phyloP scores from a whole-genome alignment of 257 asterid genomes.

The Leptodermis oblonga region DNA sequence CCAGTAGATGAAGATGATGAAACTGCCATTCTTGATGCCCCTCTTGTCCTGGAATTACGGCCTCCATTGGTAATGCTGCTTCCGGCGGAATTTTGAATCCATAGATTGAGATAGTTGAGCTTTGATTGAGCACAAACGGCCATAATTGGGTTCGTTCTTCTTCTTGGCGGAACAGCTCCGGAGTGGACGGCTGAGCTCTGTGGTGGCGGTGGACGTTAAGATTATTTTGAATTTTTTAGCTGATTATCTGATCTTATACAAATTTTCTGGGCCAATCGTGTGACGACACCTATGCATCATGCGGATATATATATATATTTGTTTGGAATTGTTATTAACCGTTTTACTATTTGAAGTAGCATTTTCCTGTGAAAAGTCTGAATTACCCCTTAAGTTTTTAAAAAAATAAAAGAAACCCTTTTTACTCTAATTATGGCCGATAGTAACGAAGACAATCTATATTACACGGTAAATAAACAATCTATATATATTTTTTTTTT shows the following conservation, averaged over 20 bases:
- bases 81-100: conserved; percentile 19
- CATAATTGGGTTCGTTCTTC: conserved; percentile 24
- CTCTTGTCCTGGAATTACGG: conserved; percentile 20
- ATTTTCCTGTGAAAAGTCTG: too few species aligned
- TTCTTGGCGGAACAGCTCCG: background rate
- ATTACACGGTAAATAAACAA: too few species aligned
- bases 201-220: background rate
- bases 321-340: background rate
- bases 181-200: background rate
- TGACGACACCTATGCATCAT: background rate
- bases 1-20: conserved; percentile 19
- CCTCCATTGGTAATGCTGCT: conserved; percentile 5
- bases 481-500: too few species aligned
- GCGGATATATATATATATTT: background rate
- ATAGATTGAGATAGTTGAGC: conserved; percentile 31
- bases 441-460: too few species aligned
- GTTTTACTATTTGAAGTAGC: too few species aligned
- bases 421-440: too few species aligned
- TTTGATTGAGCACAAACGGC: conserved; percentile 37
- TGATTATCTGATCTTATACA: conserved; percentile 12
- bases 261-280: background rate
- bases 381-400: too few species aligned
- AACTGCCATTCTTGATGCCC: conserved; percentile 32
- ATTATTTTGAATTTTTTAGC: background rate
- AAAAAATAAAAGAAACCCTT: too few species aligned